A percentile compares a stretch with the other conserved stretches of the same genome.
phyloP scores from a whole-genome alignment of 1,139 yeast species.

The Nadsonia commutata region DNA sequence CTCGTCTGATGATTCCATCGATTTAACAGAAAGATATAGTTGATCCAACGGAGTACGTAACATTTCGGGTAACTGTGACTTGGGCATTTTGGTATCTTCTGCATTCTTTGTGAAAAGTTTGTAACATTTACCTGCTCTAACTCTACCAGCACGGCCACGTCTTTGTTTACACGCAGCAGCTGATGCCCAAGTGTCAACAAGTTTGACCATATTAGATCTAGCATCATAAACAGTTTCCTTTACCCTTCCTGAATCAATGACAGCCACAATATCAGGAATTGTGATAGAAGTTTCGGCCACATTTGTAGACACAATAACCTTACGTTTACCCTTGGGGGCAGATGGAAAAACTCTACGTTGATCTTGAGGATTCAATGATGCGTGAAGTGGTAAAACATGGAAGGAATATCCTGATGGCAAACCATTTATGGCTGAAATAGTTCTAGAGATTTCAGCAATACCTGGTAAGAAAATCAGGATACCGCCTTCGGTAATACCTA shows the following conservation, averaged over 20 bases:
- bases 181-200: slow-evolving; percentile 78
- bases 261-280: slow-evolving; percentile 88
- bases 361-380: slow-evolving; percentile 72
- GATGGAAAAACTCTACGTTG: slow-evolving; percentile 56
- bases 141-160: slow-evolving; percentile 98
- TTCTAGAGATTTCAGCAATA: slow-evolving; percentile 62
- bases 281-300: slow-evolving; percentile 78
- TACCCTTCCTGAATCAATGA: slow-evolving; percentile 76
- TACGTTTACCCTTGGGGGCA: slow-evolving; percentile 43
- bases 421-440: slow-evolving; percentile 22
- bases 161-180: slow-evolving; percentile 86
- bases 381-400: slow-evolving; percentile 61
- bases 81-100: slow-evolving; percentile 39
- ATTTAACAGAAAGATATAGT: slow-evolving; percentile 64
- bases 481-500: slow-evolving; percentile 45
- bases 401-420: slow-evolving; percentile 11
- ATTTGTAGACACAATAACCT: slow-evolving; percentile 80
- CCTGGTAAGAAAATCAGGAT: slow-evolving; percentile 83
- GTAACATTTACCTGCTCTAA: slow-evolving; percentile 65
- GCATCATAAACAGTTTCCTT: slow-evolving; percentile 65
- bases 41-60: slow-evolving; percentile 72
- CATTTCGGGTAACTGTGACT: slow-evolving; percentile 80
- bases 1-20: slow-evolving; percentile 34
- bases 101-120: slow-evolving; percentile 59
- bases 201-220: slow-evolving; percentile 47